A percentile compares a stretch with the other conserved stretches of the same genome.
phyloP scores from a whole-genome alignment of 2,329 filamentous ascomycete genomes.

The Cercospora berteroae region DNA sequence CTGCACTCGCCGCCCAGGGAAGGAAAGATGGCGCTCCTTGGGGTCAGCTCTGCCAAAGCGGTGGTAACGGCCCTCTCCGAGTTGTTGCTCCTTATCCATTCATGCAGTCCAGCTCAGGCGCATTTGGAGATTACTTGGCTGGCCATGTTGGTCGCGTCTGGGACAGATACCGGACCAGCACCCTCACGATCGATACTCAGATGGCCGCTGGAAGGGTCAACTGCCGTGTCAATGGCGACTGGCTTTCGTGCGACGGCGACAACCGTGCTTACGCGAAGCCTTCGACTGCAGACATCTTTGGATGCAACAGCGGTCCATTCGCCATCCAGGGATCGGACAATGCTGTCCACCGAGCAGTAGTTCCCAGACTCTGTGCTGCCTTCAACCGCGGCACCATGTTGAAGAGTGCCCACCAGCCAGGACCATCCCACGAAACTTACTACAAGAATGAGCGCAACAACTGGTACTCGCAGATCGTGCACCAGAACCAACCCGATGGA shows the following conservation, averaged over 20 bases:
- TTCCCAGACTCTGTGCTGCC: conserved; percentile 72
- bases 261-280: conserved; percentile 56
- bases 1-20: conserved; percentile 55
- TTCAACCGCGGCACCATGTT: conserved; percentile 72
- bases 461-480: conserved; percentile 61
- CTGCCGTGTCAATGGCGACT: conserved; percentile 46
- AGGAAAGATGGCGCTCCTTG: conserved; percentile 58
- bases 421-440: conserved; percentile 30
- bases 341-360: conserved; percentile 55
- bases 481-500: conserved; percentile 58
- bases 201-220: conserved; percentile 53
- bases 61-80: conserved; percentile 40
- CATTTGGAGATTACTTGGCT: conserved; percentile 53
- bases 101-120: conserved; percentile 44
- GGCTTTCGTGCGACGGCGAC: conserved; percentile 45
- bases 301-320: conserved; percentile 65
- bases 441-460: conserved; percentile 50
- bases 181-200: conserved; percentile 64
- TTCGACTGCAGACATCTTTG: conserved; percentile 63
- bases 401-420: conserved; percentile 47
- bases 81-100: conserved; percentile 45
- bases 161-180: conserved; percentile 46
- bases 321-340: conserved; percentile 44
- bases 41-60: conserved; percentile 58
- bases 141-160: conserved; percentile 54